Evolutionary conservation across 2,329 filamentous ascomycete genomes (phyloP), one percentile per base, ranked within the genome.

Genomic region (Sarocladium kiliense): DNA sequence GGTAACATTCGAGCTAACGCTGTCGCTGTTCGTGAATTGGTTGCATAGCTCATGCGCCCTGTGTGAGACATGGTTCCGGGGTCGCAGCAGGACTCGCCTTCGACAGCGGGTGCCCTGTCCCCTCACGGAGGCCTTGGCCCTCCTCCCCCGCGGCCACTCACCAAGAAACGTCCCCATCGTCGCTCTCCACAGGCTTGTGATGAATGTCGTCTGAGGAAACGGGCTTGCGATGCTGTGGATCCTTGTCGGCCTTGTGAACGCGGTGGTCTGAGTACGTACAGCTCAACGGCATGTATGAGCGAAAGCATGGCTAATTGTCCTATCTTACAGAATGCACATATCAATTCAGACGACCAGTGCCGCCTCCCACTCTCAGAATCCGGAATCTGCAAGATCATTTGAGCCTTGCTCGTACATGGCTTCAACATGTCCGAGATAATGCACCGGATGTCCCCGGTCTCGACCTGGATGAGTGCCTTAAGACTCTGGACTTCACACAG

Each of bases 121-220:
- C 30, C 47, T 51, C 47, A 32, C 18, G n/a, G 7, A 10, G 18
- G 27, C 27, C 36, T 39, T 25, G 50, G 50, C 14, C 50, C 50
- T 41, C 50, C 50, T 27, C 50, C 50, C 4, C 11, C 32, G 14
- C 26, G 34, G 21, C 50, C 50, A 10, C 50, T 53, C 10, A 41
- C 36, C 32, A 53, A 53, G 18, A 51, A 54, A 32, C 26, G 41
- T 21, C 39, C 41, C 9, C 54, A 55, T 54, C 50, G 51, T 14
- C 55, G 42, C 21, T 42, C 42, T n/a, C 55, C 51, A 10, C 47
- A 54, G 18, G 55, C 55, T 12, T 56, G 55, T 27, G 55, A 56
- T 23, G 55, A 56, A 42, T 56, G 55, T 26, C 55, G 55, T 10
- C 32, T 56, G 37, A 50, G 55, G 18, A 56, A 56, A 23, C 49